These are phyloP conservation scores for Barbarea vulgaris DNA, from an alignment of 345 rosid genomes.

Conservation along the genomic window DNA sequence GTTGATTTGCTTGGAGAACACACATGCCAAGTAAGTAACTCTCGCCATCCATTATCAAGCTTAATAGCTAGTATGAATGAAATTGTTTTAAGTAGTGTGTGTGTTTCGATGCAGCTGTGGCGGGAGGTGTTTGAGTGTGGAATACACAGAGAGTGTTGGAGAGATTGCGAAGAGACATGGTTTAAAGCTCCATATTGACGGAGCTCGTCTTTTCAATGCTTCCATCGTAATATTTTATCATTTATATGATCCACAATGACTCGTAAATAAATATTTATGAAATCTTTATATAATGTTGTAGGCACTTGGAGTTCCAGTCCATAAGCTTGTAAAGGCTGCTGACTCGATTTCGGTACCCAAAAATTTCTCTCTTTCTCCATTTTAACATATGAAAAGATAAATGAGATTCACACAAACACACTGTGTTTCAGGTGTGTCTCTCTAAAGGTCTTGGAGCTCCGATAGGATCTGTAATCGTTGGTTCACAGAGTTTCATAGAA, in stretches of 20 bases:
- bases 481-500: slow-evolving; percentile 72
- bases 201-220: slow-evolving; percentile 97
- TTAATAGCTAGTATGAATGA: not conserved
- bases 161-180: slow-evolving; percentile 83
- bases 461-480: slow-evolving; percentile 84
- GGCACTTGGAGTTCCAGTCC: slow-evolving; percentile 90
- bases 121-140: slow-evolving; percentile 80
- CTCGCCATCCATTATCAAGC: not conserved
- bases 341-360: slow-evolving; percentile 73
- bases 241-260: not conserved
- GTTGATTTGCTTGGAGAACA: slow-evolving; percentile 90
- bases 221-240: slow-evolving; percentile 50
- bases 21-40: slow-evolving; percentile 81
- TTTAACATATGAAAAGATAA: not conserved
- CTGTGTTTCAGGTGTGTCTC: slow-evolving; percentile 59
- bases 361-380: not conserved
- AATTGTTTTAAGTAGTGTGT: not conserved
- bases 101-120: slow-evolving; percentile 64
- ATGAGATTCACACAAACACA: not conserved
- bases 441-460: slow-evolving; percentile 98
- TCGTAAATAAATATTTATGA: not conserved
- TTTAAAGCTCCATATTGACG: slow-evolving; percentile 89
- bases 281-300: slow-evolving; percentile 27
- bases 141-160: slow-evolving; percentile 73
- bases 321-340: slow-evolving; percentile 78